Base-by-base conservation (phyloP, 257 asterid genomes). In the Craterostigma plantagineum region DNA sequence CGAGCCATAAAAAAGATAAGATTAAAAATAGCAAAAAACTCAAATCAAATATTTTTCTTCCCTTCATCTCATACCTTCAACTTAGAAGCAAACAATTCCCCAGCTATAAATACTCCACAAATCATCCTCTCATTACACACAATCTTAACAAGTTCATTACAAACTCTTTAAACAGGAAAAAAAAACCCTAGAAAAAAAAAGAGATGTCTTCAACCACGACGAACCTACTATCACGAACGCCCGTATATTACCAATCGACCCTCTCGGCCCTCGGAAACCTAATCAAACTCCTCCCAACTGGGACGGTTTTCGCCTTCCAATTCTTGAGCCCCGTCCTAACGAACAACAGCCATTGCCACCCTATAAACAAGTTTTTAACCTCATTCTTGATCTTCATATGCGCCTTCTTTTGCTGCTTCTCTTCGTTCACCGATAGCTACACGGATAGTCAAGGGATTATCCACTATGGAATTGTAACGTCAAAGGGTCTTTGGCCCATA, bases 401-500 rank as follows among this genome's bases (percentile, higher is more conserved):
- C 39, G 79, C 72, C 16, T 14, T 78, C 8, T 68, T 80, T 2
- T 75, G 94, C 52, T 76, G 61, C 38, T 63, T 85, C 51, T 65
- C 96, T 38, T 66, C 86, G 12, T 81, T 85, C 51, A 81, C 92
- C 3, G 96, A 85, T 16, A 81, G 92, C 63, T 84, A 74, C 51
- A 52, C 46, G 16, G 90, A 85, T 33, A 33, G 11, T 14, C 59
- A 70, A 5, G 96, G 94, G 1, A 42, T 16, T 45, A 38, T 33
- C 0, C 92, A 50, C 14, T 81, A 75, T 33, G 96, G 79, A 8
- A 48, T 85, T 45, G 92, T 76, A 0, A 85, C 94, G 0, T 41
- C 34, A 3, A 81, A 62, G 40, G 97, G 93, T 0, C 71, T 86
- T 12, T 86, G 84, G 81, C 97, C 91, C 8, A 16, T 49, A 11